A percentile compares a stretch with the other conserved stretches of the same genome.
Evolutionary conservation across 352 stramenopile species (phyloP).

Genomic region (Globisporangium radiosum): DNA sequence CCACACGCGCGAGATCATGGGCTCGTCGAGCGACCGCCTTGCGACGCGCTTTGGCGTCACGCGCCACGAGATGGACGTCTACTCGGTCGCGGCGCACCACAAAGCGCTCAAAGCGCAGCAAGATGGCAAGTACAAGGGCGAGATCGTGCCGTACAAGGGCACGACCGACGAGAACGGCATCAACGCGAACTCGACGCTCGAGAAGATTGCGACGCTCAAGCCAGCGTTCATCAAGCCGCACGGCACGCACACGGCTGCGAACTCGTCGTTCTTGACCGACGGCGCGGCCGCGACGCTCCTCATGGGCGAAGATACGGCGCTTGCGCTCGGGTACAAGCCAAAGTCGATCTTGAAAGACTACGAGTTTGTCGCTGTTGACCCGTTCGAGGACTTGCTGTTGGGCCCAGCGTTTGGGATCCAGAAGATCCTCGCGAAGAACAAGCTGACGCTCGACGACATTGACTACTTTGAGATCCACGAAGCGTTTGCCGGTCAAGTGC

Average conservation of each 20-base stretch:
- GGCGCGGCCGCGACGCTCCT: slow-evolving; percentile 93
- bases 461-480: slow-evolving; percentile 99
- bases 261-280: slow-evolving; percentile 97
- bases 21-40: slow-evolving; percentile 94
- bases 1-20: slow-evolving; percentile 98
- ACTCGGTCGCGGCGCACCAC: slow-evolving; percentile 92
- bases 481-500: slow-evolving; percentile 97
- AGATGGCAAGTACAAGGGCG: slow-evolving; percentile 91
- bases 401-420: slow-evolving; percentile 94
- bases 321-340: slow-evolving; percentile 94
- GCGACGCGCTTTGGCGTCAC: slow-evolving; percentile 92
- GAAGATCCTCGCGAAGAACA: slow-evolving; percentile 77
- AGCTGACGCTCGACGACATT: slow-evolving; percentile 91
- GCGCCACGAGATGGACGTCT: slow-evolving; percentile 95
- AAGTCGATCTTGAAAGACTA: slow-evolving; percentile 94
- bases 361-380: slow-evolving; percentile 96
- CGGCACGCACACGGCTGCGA: slow-evolving; percentile 97
- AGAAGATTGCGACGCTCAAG: slow-evolving; percentile 95
- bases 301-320: slow-evolving; percentile 95
- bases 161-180: slow-evolving; percentile 96
- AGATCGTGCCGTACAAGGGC: slow-evolving; percentile 94
- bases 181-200: slow-evolving; percentile 92
- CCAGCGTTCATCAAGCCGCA: slow-evolving; percentile 98
- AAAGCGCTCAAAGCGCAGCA: slow-evolving; percentile 93
- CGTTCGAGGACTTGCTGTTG: slow-evolving; percentile 92